Evolutionary conservation across 352 stramenopile genomes (phyloP).

Genomic region (Globisporangium heterothallicum): DNA sequence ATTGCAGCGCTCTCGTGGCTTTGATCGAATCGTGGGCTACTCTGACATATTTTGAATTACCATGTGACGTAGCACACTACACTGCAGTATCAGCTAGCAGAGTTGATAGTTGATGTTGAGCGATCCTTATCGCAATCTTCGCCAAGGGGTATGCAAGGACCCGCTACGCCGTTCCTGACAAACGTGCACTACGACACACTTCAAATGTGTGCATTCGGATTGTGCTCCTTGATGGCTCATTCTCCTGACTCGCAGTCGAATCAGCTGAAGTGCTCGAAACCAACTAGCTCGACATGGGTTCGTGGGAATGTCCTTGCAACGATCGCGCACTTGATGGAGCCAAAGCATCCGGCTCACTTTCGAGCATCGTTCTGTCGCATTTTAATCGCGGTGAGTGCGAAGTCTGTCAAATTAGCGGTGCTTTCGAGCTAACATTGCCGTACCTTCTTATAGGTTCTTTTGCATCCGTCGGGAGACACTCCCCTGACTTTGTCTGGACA

Average conservation of each 20-base stretch:
- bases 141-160: neutral
- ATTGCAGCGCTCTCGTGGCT: neutral
- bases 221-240: slow-evolving; percentile 4
- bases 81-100: slow-evolving; percentile 32
- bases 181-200: slow-evolving; percentile 14
- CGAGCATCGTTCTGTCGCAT: slow-evolving; percentile 32
- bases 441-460: slow-evolving; percentile 4
- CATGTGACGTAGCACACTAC: slow-evolving; percentile 30
- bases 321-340: slow-evolving; percentile 17
- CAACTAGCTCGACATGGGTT: neutral
- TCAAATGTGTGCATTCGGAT: slow-evolving; percentile 9
- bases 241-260: neutral
- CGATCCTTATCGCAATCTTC: slow-evolving; percentile 12
- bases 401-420: neutral
- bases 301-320: neutral
- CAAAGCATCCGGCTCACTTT: slow-evolving; percentile 30
- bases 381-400: slow-evolving; percentile 24
- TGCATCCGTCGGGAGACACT: neutral
- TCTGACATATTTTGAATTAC: neutral
- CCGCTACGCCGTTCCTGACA: neutral
- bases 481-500: slow-evolving; percentile 14
- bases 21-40: too few species aligned
- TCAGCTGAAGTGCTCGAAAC: neutral
- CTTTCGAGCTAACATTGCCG: neutral
- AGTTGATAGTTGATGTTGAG: slow-evolving; percentile 28